phyloP scores from a whole-genome alignment of 495 filamentous ascomycete species.

The Margaritispora aquatica region DNA sequence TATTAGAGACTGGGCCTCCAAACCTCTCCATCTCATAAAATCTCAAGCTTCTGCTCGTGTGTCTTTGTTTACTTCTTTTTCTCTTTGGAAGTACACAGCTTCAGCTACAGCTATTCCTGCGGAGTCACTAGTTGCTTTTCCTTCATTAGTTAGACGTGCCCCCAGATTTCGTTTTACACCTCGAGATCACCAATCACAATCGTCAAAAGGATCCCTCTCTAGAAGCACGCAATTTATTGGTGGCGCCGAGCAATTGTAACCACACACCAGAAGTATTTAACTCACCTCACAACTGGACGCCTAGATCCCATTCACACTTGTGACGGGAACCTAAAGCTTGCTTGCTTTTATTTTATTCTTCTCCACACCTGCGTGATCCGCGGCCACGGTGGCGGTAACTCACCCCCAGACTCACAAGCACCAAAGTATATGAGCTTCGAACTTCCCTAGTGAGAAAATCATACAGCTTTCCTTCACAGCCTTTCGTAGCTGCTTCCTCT shows the following conservation, averaged over 20 bases:
- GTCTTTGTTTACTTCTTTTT: neutral
- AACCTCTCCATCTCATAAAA: too few relatives aligned
- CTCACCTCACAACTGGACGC: neutral
- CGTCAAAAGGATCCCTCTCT: neutral
- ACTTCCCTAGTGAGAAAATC: neutral
- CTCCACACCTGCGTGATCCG: neutral
- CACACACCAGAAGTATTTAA: neutral
- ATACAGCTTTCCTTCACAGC: neutral
- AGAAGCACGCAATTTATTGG: constrained; percentile 22
- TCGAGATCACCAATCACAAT: constrained; percentile 4
- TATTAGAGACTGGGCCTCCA: neutral
- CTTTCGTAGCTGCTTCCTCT: neutral
- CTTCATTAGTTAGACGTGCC: neutral
- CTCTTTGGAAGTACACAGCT: neutral
- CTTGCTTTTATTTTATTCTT: neutral
- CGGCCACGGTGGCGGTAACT: neutral
- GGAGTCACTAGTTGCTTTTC: neutral
- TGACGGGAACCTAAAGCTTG: neutral
- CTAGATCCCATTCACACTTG: neutral
- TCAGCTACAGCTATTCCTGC: neutral
- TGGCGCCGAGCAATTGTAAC: constrained; percentile 8
- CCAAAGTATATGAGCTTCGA: neutral
- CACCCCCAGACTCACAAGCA: neutral
- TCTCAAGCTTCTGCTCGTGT: neutral
- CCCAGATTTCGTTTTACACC: neutral